Conservation (phyloP, 2,329 filamentous ascomycete genomes). For the Alternaria solani region DNA sequence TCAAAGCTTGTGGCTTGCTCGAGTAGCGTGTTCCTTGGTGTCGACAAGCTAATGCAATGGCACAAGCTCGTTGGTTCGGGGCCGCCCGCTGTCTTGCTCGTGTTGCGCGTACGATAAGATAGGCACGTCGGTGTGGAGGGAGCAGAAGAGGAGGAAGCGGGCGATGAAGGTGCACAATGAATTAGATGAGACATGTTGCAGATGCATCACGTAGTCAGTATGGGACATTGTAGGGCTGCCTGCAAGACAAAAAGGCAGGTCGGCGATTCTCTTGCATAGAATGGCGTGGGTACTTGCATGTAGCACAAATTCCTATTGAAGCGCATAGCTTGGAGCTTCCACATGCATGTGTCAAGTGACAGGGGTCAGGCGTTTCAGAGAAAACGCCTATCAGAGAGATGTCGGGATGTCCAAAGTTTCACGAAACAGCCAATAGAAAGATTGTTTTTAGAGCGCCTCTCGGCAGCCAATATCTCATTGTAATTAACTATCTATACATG, state of each 20-base stretch:
- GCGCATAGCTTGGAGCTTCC: background rate
- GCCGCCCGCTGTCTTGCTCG: constrained; percentile 6
- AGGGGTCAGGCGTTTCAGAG: background rate
- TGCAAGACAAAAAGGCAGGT: background rate
- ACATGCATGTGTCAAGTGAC: background rate
- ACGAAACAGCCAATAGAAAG: background rate
- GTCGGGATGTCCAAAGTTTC: background rate
- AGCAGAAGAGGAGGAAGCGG: background rate
- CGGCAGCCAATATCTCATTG: background rate
- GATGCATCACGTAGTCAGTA: background rate
- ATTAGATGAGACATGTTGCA: background rate
- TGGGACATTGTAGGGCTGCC: background rate
- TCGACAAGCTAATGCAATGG: background rate
- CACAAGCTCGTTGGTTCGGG: constrained; percentile 1
- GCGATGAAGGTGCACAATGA: background rate
- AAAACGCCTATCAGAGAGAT: background rate
- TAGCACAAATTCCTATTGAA: background rate
- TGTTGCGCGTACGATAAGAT: constrained; percentile 1
- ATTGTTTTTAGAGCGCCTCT: background rate
- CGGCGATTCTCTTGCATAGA: background rate
- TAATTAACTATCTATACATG: constrained; percentile 9
- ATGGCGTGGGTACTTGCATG: background rate
- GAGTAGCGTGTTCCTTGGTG: background rate
- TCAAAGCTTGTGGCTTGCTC: background rate
- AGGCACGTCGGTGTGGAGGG: background rate